Conservation (phyloP, 306 rosid genomes). For the Quercus alba region DNA sequence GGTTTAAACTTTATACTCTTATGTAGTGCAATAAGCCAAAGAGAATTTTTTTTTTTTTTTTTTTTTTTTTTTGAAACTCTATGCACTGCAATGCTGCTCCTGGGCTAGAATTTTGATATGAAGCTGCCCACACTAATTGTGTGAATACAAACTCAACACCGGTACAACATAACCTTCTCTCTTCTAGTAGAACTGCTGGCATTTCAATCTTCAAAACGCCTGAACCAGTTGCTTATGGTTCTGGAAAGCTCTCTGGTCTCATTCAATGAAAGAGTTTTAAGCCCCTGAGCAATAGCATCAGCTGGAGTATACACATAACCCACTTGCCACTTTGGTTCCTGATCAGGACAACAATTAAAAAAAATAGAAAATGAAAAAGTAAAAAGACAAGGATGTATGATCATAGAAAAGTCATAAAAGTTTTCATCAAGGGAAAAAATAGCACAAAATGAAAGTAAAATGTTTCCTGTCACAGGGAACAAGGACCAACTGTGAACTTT, state of each 20-base stretch:
- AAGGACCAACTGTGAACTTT: background rate
- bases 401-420: background rate
- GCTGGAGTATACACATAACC: slow-evolving; percentile 83
- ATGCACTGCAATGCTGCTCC: background rate
- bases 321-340: slow-evolving; percentile 93
- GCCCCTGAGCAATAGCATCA: slow-evolving; percentile 86
- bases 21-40: background rate
- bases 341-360: slow-evolving; percentile 9
- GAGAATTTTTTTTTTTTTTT: too few relatives aligned
- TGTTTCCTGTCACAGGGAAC: too few relatives aligned
- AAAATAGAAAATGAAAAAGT: background rate
- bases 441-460: background rate
- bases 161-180: background rate
- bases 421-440: background rate
- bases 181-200: background rate
- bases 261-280: slow-evolving; percentile 63
- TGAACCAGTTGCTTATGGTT: slow-evolving; percentile 71
- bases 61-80: too few relatives aligned
- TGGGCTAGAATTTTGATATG: background rate
- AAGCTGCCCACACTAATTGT: too few relatives aligned
- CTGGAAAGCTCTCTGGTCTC: slow-evolving; percentile 59
- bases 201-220: slow-evolving; percentile 48
- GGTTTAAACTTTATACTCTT: background rate
- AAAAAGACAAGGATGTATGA: background rate
- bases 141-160: too few relatives aligned